Base-by-base conservation (phyloP, 2,329 filamentous ascomycete species). In the Microdochium nivale region DNA sequence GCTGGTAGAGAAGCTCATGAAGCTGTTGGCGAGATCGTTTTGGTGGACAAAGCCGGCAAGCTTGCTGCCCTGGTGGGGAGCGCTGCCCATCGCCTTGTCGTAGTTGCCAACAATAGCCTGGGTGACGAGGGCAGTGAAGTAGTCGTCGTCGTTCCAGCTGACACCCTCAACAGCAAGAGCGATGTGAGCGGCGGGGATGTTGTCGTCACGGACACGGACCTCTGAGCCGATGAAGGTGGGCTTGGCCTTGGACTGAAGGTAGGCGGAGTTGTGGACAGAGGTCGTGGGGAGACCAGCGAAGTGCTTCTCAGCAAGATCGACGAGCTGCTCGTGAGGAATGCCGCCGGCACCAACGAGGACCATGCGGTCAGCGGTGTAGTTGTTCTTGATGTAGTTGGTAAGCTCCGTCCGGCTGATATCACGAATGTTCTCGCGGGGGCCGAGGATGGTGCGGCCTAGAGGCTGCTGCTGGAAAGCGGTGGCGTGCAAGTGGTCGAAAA, bases 1-100 rank as follows among this genome's bases (percentile, higher is more conserved):
- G 80, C 90, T 96, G 61, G 94, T 99, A 60, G 91, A 96, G 79
- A 99, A 99, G 79, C 89, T 95, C 95, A 99, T 99, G 82, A 96
- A 99, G 83, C 91, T 96, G 80, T 96, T 99, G 73, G 94, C 94
- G 56, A 99, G 83, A 71, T 91, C 86, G 76, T 97, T 84, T 75
- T 95, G 86, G 80, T 95, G 88, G 61, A 99, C 86, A 66, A 94
- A 90, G 59, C 87, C 85, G 79, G 90, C 96, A 65, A 99, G 89
- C 82, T 95, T 96, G 88, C 90, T 96, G 65, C 95, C 94, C 68
- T 96, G 87, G 79, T 96, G 94, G 59, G 91, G 87, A 54, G 94
- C 94, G 74, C 94, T 96, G 68, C 95, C 94, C 84, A 97, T 92
- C 62, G 94, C 88, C 76, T 94, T 94, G 78, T 99, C 94, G 85